Evolutionary conservation across 1,284 basidiomycete genomes (phyloP).

Genomic region (Trichosporon asahii): DNA sequence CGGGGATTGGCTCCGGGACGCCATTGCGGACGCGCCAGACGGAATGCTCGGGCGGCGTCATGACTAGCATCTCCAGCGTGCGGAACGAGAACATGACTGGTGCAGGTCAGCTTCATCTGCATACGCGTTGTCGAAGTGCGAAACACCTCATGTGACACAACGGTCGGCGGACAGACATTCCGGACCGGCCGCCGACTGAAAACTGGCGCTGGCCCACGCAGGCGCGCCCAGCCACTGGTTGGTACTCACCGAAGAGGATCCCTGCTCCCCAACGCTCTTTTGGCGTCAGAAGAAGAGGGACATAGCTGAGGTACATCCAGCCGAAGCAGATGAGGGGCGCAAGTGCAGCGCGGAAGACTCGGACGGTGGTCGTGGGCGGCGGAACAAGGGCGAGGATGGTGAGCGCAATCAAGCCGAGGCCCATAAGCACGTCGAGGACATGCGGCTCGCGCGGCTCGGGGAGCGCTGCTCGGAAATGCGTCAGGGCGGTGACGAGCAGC

Average conservation of each 20-base stretch:
- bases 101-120: background rate
- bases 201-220: background rate
- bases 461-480: conserved; percentile 15
- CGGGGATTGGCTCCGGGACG: conserved; percentile 36
- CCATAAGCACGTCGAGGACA: conserved; percentile 13
- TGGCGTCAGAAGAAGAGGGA: conserved; percentile 20
- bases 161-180: background rate
- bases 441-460: conserved; percentile 16
- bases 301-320: conserved; percentile 27
- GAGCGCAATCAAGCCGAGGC: conserved; percentile 10
- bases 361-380: conserved; percentile 30
- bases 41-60: conserved; percentile 40
- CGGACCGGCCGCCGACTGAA: background rate
- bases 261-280: conserved; percentile 34
- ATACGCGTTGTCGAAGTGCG: background rate
- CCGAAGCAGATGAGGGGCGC: conserved; percentile 25
- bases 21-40: conserved; percentile 28
- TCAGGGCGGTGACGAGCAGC: conserved; percentile 5
- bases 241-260: conserved; percentile 2
- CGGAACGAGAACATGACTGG: conserved; percentile 25
- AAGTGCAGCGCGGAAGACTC: conserved; percentile 28
- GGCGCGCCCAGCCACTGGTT: background rate
- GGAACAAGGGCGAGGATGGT: conserved; percentile 25
- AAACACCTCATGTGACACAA: background rate
- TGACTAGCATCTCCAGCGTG: conserved; percentile 34